Percentiles rank a stretch among this genome's conserved stretches.
These are phyloP conservation scores for Bertia moriformis DNA, from an alignment of 2,329 filamentous ascomycete species.

Conservation along the genomic window DNA sequence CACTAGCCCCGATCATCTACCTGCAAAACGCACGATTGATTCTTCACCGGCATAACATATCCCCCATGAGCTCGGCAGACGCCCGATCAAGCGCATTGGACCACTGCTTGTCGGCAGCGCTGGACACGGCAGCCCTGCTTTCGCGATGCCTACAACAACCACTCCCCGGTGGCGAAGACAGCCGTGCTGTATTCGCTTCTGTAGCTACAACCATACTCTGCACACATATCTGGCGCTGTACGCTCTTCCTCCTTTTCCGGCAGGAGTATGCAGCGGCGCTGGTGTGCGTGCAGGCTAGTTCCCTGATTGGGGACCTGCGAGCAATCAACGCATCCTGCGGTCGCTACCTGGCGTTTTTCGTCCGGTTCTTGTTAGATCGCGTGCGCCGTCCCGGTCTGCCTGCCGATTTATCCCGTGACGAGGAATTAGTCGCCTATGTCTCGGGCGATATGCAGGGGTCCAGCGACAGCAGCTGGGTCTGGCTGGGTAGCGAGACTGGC, in stretches of 20 bases:
- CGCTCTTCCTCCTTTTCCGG: conserved; percentile 64
- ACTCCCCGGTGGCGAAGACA: conserved; percentile 6
- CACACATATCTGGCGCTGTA: conserved; percentile 75
- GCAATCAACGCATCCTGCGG: conserved; percentile 68
- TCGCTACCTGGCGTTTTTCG: conserved; percentile 68
- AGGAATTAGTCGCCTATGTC: conserved; percentile 76
- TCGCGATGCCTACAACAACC: conserved; percentile 43
- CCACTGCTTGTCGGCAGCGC: conserved; percentile 58
- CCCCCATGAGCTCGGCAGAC: conserved; percentile 50
- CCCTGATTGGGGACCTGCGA: conserved; percentile 55
- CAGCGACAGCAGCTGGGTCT: conserved; percentile 70
- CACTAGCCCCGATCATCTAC: conserved; percentile 61
- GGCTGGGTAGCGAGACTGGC: conserved; percentile 43
- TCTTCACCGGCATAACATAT: conserved; percentile 78
- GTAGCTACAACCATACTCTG: conserved; percentile 58
- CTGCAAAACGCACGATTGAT: conserved; percentile 73
- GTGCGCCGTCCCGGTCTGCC: conserved; percentile 24
- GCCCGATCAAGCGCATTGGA: conserved; percentile 61
- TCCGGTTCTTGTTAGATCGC: conserved; percentile 48
- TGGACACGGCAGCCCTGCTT: conserved; percentile 67
- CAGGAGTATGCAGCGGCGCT: conserved; percentile 61
- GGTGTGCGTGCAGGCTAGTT: conserved; percentile 57
- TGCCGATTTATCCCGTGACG: conserved; percentile 45
- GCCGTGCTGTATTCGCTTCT: conserved; percentile 6
- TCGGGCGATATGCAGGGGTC: conserved; percentile 75